Base-by-base conservation (phyloP, 345 rosid genomes). In the Conringia planisiliqua region DNA sequence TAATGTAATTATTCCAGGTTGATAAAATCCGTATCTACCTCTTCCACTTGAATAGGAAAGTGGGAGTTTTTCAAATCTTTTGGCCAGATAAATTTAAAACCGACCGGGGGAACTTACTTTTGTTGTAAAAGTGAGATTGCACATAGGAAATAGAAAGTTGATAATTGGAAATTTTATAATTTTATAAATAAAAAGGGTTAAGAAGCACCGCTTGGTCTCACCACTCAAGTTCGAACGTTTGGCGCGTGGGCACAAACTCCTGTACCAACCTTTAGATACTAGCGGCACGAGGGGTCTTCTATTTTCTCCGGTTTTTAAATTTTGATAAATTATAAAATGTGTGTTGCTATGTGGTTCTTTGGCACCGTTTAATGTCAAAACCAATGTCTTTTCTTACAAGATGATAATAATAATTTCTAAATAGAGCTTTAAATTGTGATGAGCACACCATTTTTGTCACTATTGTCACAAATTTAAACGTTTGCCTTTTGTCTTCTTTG, bases 231-330 rank as follows among this genome's bases (percentile, higher is more conserved):
- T 72, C 43, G 55, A 84, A 80, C 92, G 89, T 46, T 79, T 86
- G 93, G 86, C 80, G 17, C 74, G 75, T 72, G 81, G 88, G 89
- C 96, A 85, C 96, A 77, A 85, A 93, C 87, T 82, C 67, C 87
- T 88, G 93, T 71, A 85, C 81, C 68, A 72, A 57, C 75, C 69
- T 75, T 77, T 71, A 86, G 89, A 87, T 84, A 85, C 82, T 70
- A 85, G 86, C 82, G 82, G 86, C 90, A 85, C 86, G 75, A 78
- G 79, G 74, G 78, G 78, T 58, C 55, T 66, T 68, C 75, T 76
- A 44, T 66, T 75, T 58, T 64, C 30, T 79, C 60, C 48, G 30
- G 2, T 60, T 71, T 18, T 55, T 43, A 3, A 12, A 29, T 30
- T 64, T 71, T 12, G 38, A 26, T 66, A 4, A 12, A 46, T 43